These are phyloP conservation scores for Albizia julibrissin DNA, from an alignment of 306 rosid genomes.

Conservation along the genomic window DNA sequence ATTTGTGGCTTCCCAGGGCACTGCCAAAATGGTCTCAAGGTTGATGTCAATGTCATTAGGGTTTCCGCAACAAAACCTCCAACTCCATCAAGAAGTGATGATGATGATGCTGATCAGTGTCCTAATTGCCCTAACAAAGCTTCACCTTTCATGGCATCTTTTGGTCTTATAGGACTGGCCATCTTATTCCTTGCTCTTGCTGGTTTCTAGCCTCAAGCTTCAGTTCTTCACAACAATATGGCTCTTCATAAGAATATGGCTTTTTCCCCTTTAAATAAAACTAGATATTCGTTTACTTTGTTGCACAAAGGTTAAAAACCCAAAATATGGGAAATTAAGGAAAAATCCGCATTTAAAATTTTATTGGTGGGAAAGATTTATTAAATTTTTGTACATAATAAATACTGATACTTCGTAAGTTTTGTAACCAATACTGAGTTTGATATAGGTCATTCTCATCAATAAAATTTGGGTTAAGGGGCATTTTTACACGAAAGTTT, in stretches of 20 bases:
- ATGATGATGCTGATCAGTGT: constrained; percentile 22
- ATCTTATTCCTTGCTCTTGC: constrained; percentile 35
- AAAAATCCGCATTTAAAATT: no score
- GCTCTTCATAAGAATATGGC: neutral
- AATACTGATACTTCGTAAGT: no score
- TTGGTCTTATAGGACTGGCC: constrained; percentile 37
- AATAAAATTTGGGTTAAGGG: no score
- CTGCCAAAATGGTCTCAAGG: constrained; percentile 82
- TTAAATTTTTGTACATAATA: no score
- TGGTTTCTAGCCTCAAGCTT: constrained; percentile 20
- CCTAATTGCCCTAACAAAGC: constrained; percentile 51
- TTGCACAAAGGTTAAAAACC: no score
- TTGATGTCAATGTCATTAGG: constrained; percentile 65
- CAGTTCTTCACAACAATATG: neutral
- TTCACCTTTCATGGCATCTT: constrained; percentile 37
- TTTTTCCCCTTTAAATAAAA: no score
- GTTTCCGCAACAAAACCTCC: constrained; percentile 26
- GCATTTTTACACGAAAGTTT: no score
- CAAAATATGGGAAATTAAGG: no score
- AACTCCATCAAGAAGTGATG: neutral
- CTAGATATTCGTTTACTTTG: no score
- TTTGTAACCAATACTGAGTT: no score
- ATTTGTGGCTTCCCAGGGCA: constrained; percentile 93
- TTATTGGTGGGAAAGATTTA: no score
- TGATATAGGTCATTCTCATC: no score